Base-by-base conservation (phyloP, 495 filamentous ascomycete genomes). In the Xylaria grammica region DNA sequence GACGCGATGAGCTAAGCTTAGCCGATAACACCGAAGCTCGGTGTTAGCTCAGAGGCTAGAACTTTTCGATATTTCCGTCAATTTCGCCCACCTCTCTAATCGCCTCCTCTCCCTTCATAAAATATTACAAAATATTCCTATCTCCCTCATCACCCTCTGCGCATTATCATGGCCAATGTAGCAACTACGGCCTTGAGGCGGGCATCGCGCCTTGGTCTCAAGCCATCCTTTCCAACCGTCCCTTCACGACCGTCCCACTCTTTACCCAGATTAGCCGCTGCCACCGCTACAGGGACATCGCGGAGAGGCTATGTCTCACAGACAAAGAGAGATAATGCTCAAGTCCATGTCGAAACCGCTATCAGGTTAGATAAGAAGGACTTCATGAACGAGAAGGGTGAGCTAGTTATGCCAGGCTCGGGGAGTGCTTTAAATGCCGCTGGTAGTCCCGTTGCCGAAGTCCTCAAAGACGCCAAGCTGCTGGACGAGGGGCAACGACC, bases 401-500 rank as follows among this genome's bases (percentile, higher is more conserved):
- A 86, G 61, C 75, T 82, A 27, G 82, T 89, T 0, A 78, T 92
- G 66, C 86, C 87, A 22, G 85, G 83, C 11, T 82, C 88, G 0
- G 79, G 78, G 24, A 75, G 87, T 65, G 71, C 73, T 42, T 67
- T 74, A 10, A 71, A 74, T 56, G 86, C 87, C 69, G 78, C 73
- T 7, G 84, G 96, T 85, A 94, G 89, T 75, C 93, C 93, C 9
- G 83, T 90, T 64, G 93, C 92, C 53, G 88, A 88, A 62, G 90
- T 97, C 50, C 84, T 99, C 49, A 96, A 95, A 77, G 90, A 97
- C 72, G 96, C 93, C 2, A 92, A 91, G 29, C 82, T 97, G 60
- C 91, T 98, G 90, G 95, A 97, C 72, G 88, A 97, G 79, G 95
- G 96, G 66, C 88, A 91, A 56, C 86, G 95, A 36, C 95, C 95